Evolutionary conservation across 2,329 filamentous ascomycete genomes (phyloP).

Genomic region (Magnaporthiopsis rhizophila): DNA sequence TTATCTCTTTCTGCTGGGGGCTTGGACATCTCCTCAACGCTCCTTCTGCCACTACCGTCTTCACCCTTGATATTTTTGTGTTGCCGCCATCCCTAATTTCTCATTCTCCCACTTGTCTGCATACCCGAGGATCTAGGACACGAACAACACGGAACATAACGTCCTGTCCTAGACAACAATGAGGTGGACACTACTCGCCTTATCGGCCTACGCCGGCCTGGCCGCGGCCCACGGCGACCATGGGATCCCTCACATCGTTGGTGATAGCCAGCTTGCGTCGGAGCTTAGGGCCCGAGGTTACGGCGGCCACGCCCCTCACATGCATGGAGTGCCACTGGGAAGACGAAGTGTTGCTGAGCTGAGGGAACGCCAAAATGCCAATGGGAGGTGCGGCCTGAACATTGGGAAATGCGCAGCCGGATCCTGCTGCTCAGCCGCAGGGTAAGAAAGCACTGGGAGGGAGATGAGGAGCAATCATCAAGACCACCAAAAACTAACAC

Average conservation of each 20-base stretch:
- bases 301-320: neutral
- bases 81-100: neutral
- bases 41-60: neutral
- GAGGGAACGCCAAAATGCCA: constrained; percentile 14
- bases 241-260: constrained; percentile 19
- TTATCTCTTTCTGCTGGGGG: neutral
- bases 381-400: constrained; percentile 19
- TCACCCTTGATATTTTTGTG: neutral
- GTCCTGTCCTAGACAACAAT: neutral
- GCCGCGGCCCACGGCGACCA: constrained; percentile 18
- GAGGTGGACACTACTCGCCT: constrained; percentile 7
- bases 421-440: constrained; percentile 26
- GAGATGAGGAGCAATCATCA: neutral
- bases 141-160: no score
- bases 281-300: constrained; percentile 13
- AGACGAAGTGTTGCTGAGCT: constrained; percentile 3
- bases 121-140: no score
- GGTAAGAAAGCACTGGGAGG: constrained; percentile 14
- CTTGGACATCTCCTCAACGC: neutral
- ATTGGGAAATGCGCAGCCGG: constrained; percentile 22
- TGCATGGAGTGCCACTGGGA: neutral
- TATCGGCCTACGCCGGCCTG: constrained; percentile 18
- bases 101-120: no score
- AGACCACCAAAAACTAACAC: constrained; percentile 11
- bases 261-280: constrained; percentile 19